Evolutionary conservation across 2,329 filamentous ascomycete genomes (phyloP).

Genomic region (Aspergillus floridensis): DNA sequence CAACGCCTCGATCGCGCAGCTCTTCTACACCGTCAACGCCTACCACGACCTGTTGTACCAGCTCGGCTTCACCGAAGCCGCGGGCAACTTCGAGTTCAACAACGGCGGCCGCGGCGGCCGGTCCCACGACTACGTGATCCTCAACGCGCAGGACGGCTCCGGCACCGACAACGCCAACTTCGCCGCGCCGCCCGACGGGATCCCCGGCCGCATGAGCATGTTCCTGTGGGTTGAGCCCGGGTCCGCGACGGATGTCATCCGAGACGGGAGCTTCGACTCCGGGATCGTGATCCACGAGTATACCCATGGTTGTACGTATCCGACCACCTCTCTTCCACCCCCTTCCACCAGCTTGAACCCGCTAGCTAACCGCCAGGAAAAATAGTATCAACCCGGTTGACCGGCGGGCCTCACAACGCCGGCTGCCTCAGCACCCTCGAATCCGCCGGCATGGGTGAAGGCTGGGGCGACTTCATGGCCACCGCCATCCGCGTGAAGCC

Average conservation of each 20-base stretch:
- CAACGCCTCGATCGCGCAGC: constrained; percentile 16
- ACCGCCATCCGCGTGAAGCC: constrained; percentile 16
- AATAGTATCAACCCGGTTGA: constrained; percentile 17
- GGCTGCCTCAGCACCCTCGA: constrained; percentile 12
- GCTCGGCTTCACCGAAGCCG: constrained; percentile 14
- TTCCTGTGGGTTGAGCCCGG: constrained; percentile 12
- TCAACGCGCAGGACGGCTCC: constrained; percentile 18
- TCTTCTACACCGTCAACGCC: constrained; percentile 20
- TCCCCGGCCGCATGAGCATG: constrained; percentile 17
- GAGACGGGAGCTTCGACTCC: constrained; percentile 13
- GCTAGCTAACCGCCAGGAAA: neutral
- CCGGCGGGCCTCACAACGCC: constrained; percentile 14
- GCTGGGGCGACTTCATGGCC: constrained; percentile 19
- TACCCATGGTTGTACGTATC: constrained; percentile 15
- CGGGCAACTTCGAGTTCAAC: constrained; percentile 18
- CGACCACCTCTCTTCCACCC: neutral
- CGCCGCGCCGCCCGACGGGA: constrained; percentile 15
- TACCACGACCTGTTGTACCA: constrained; percentile 18
- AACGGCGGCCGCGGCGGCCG: constrained; percentile 11
- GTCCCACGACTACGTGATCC: constrained; percentile 15
- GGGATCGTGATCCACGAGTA: constrained; percentile 20
- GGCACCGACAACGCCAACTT: constrained; percentile 18
- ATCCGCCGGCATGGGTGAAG: constrained; percentile 19
- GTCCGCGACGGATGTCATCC: neutral
- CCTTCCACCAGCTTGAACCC: neutral